These are phyloP conservation scores for Cytospora schulzeri DNA, from an alignment of 2,329 filamentous ascomycete species.

Conservation along the genomic window DNA sequence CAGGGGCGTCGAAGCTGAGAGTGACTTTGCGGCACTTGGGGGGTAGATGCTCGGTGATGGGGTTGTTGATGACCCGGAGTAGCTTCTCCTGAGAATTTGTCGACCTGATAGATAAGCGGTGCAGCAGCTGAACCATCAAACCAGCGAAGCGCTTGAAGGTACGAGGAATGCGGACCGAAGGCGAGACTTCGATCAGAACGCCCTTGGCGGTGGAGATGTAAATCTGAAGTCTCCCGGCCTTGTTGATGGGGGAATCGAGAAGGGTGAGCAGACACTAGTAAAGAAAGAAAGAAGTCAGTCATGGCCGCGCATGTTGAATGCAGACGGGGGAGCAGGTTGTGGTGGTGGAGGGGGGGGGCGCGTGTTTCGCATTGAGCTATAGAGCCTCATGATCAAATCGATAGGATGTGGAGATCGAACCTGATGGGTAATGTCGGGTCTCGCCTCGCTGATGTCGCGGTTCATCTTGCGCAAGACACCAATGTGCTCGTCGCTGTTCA, in stretches of 20 bases:
- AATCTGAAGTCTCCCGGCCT: conserved; percentile 95
- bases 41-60: conserved; percentile 94
- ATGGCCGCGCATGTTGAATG: conserved; percentile 48
- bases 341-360: conserved; percentile 4
- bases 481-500: conserved; percentile 99
- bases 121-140: conserved; percentile 96
- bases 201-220: conserved; percentile 98
- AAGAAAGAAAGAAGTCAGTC: conserved; percentile 35
- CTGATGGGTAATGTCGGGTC: conserved; percentile 98
- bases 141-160: conserved; percentile 99
- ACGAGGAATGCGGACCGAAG: conserved; percentile 94
- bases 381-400: conserved; percentile 23
- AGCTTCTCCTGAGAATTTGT: conserved; percentile 98
- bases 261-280: conserved; percentile 90
- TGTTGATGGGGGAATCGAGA: conserved; percentile 97
- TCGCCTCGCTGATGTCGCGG: conserved; percentile 94
- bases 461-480: conserved; percentile 99
- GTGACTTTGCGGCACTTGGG: conserved; percentile 98
- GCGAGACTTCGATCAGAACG: conserved; percentile 95
- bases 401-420: conserved; percentile 49
- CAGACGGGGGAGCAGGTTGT: conserved; percentile 32
- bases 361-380: conserved; percentile 20
- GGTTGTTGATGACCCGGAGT: conserved; percentile 95
- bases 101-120: conserved; percentile 92
- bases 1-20: conserved; percentile 86